Evolutionary conservation across 257 asterid species (phyloP).

Genomic region (Nicotiana paniculata): DNA sequence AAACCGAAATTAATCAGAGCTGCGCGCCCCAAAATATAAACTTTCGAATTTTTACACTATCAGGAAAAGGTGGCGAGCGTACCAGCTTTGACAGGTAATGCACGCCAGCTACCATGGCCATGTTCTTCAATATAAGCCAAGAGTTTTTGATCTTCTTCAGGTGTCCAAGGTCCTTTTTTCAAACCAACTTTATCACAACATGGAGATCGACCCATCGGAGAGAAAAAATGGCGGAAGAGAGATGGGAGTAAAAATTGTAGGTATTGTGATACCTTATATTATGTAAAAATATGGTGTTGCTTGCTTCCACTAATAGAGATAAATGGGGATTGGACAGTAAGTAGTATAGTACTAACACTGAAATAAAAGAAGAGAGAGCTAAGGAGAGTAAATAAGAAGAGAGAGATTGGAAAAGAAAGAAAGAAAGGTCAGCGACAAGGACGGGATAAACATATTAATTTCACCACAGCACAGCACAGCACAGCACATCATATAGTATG

Average conservation of each 20-base stretch:
- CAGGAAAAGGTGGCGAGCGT: not conserved
- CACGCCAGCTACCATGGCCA: conserved; percentile 98
- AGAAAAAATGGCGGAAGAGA: not conserved
- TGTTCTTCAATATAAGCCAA: conserved; percentile 77
- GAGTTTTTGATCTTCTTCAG: conserved; percentile 89
- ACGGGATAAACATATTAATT: conserved; percentile 44
- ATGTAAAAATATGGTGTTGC: not conserved
- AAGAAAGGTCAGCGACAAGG: conserved; percentile 47
- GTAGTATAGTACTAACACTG: conserved; percentile 3
- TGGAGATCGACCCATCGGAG: conserved; percentile 79
- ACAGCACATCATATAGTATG: not conserved
- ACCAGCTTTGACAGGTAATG: conserved; percentile 88
- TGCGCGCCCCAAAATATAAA: not conserved
- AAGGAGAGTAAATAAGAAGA: conserved; percentile 21
- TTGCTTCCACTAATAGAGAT: not conserved
- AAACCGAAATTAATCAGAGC: not conserved
- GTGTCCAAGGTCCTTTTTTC: conserved; percentile 96
- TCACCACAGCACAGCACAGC: conserved; percentile 9
- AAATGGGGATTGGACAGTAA: not conserved
- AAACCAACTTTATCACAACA: conserved; percentile 81
- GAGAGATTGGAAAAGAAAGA: conserved; percentile 22
- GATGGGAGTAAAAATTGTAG: not conserved
- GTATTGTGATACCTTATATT: not conserved
- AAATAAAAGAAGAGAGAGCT: conserved; percentile 5
- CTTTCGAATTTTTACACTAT: not conserved